Evolutionary conservation across 305 asterid genomes (phyloP), one percentile per base, ranked within the genome.

Genomic region (Solanum hybrid): DNA sequence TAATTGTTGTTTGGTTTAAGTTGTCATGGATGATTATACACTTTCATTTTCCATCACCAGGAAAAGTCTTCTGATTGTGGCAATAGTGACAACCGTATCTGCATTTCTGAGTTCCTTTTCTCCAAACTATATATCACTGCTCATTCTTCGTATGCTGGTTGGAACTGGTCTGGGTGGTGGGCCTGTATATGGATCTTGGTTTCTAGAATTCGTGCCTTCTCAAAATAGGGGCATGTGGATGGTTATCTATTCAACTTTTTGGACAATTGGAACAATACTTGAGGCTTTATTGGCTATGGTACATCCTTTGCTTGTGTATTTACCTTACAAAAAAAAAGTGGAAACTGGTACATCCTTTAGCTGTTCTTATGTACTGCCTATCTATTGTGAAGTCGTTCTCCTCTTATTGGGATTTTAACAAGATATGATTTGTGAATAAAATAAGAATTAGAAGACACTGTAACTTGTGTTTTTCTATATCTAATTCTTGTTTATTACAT

Each of bases 161-260:
- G 99, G 98, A 89, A 90, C 93, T 88, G 99, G 99, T 81, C 90
- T 95, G 36, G 98, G 99, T 37, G 98, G 98, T 89, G 98, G 95
- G 29, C 95, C 94, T 8, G 96, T 95, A 71, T 96, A 94, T 92
- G 88, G 95, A 31, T 88, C 98, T 69, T 96, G 98, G 99, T 95
- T 94, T 94, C 94, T 95, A 22, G 98, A 95, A 92, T 96, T 96
- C 92, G 94, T 96, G 89, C 98, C 98, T 45, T 90, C 92, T 51
- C 92, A 15, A 78, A 94, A 91, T 88, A 91, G 98, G 87, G 99
- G 98, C 88, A 88, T 86, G 72, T 95, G 98, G 99, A 94, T 96
- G 98, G 95, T 95, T 77, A 45, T 94, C 69, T 95, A 94, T 88
- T 91, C 95, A 37, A 91, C 95, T 17, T 94, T 93, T 90, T 93